Percentiles rank a stretch among this genome's conserved stretches.
Evolutionary conservation across 345 rosid species (phyloP).

Genomic region (Populus tremula): DNA sequence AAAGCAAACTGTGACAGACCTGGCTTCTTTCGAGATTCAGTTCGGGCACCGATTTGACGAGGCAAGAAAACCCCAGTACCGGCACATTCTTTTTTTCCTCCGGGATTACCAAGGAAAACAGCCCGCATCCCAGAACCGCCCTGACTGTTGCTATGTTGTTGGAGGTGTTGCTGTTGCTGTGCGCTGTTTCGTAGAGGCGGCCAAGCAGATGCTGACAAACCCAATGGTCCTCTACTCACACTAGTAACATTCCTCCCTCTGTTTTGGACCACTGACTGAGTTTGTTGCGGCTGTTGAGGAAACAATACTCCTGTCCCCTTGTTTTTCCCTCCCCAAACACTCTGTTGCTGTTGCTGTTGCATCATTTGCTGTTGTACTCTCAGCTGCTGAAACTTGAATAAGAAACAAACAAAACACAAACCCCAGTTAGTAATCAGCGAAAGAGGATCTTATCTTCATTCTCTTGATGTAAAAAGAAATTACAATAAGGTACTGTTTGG

Average conservation of each 20-base stretch:
- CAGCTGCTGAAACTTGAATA: constrained; percentile 51
- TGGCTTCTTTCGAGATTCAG: constrained; percentile 52
- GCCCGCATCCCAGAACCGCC: neutral
- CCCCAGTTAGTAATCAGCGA: neutral
- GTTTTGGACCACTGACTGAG: constrained; percentile 6
- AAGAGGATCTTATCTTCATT: neutral
- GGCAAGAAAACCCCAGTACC: constrained; percentile 96
- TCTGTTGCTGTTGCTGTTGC: constrained; percentile 49
- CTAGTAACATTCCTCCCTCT: constrained; percentile 4
- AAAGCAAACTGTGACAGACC: constrained; percentile 27
- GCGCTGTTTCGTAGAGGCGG: constrained; percentile 42
- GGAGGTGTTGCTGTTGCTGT: constrained; percentile 21
- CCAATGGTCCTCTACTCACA: constrained; percentile 16
- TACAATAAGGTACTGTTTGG: neutral
- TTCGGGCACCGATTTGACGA: constrained; percentile 37
- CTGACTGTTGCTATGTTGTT: neutral
- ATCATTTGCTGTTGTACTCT: constrained; percentile 48
- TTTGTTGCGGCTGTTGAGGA: constrained; percentile 8
- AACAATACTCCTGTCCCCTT: constrained; percentile 18
- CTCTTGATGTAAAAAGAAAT: neutral
- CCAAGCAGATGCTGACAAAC: constrained; percentile 58
- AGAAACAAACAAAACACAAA: neutral
- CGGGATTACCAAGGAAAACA: constrained; percentile 30
- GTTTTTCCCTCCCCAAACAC: constrained; percentile 31
- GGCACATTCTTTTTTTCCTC: constrained; percentile 51